Conservation (phyloP, 176 grass and related monocot genomes). For the Musa itinerans region DNA sequence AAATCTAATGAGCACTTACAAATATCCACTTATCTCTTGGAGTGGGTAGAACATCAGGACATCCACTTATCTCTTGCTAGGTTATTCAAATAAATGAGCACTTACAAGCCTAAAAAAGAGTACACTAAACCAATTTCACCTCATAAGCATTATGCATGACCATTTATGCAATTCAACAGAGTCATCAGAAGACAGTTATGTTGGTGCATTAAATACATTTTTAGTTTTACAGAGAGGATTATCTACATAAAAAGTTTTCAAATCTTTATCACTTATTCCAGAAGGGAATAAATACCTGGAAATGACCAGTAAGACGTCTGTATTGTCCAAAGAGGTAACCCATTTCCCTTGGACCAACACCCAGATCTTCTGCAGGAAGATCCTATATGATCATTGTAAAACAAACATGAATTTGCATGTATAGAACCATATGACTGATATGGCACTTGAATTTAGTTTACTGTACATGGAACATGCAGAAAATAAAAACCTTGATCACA, state of each 20-base stretch:
- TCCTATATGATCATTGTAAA: conserved; percentile 41
- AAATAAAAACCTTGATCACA: conserved; percentile 1
- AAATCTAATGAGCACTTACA: too few species aligned
- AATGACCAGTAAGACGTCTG: conserved; percentile 88
- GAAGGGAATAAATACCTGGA: conserved; percentile 53
- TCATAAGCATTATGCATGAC: too few species aligned
- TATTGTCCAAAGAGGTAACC: conserved; percentile 98
- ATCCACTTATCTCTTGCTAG: too few species aligned
- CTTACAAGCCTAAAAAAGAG: too few species aligned
- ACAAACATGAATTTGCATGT: conserved; percentile 1
- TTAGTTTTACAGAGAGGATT: background rate
- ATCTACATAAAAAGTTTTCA: background rate
- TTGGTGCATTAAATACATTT: too few species aligned
- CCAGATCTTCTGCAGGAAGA: conserved; percentile 88
- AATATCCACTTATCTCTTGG: too few species aligned
- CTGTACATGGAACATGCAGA: background rate
- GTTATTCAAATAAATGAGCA: too few species aligned
- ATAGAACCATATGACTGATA: conserved; percentile 4
- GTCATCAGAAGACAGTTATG: too few species aligned
- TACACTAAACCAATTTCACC: too few species aligned
- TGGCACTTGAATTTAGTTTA: conserved; percentile 15
- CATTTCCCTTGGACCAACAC: conserved; percentile 96
- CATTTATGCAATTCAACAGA: too few species aligned
- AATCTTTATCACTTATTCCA: background rate
- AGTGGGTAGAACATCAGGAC: too few species aligned